Base-by-base conservation (phyloP, 2,329 filamentous ascomycete species). In the Diaporthe longicolla region DNA sequence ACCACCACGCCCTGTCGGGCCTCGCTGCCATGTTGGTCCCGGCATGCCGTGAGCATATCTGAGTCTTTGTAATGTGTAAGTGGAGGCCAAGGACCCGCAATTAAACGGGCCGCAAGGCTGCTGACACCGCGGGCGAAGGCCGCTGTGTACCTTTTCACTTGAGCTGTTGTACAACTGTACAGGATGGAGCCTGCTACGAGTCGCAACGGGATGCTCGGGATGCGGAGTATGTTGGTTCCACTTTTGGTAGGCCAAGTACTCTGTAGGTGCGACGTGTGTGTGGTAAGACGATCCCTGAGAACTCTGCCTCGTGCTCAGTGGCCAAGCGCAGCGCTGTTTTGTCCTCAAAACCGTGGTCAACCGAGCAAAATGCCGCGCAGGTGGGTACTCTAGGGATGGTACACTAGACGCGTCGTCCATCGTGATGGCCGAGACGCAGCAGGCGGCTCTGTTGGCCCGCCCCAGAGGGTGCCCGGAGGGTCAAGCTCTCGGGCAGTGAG, bases 171-270 rank as follows among this genome's bases (percentile, higher is more conserved):
- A 52, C 48, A 17, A 35, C 17, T 11, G 15, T 40, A 29, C 40
- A 63, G n/a, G n/a, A 40, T 54, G 59, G 59, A 32, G 26, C 32
- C 59, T 65, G 48, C 59, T 19, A 4, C 40, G 15, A 17, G 13
- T 17, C n/a, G 32, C 8, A n/a, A 68, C 63, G 63, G 61, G 63
- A 68, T 4, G 63, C 63, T 68, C 63, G 63, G 63, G 32, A 54
- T 68, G 63, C n/a, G 63, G 32, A 68, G 63, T 68, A 54, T 11
- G 21, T 52, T 29, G 32, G n/a, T n/a, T n/a, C 63, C 63, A 68
- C 45, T 66, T 26, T 52, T 52, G 63, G 63, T n/a, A 66, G 29
- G 63, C 26, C 24, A 37, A 32, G 63, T 52, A n/a, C n/a, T n/a
- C n/a, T n/a, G n/a, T n/a, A 37, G 5, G 43, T 45, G 37, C 37